These are phyloP conservation scores for Solanum virginianum DNA, from an alignment of 257 asterid species.

Conservation along the genomic window DNA sequence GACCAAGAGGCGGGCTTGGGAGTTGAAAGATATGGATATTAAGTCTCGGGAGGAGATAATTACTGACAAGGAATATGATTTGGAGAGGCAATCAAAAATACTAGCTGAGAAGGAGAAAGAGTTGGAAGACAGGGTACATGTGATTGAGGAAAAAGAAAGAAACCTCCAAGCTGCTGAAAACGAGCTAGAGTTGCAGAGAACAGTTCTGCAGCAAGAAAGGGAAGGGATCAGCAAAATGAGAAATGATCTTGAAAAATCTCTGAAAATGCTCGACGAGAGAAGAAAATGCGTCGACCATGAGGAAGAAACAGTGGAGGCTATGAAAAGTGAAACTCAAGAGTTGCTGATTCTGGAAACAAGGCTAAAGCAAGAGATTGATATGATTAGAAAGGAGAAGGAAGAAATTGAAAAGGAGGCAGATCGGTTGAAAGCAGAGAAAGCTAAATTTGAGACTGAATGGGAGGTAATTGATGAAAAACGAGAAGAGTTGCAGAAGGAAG, in stretches of 20 bases:
- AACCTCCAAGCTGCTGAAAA: slow-evolving; percentile 38
- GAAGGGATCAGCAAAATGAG: slow-evolving; percentile 36
- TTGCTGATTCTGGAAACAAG: slow-evolving; percentile 51
- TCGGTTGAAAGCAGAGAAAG: slow-evolving; percentile 62
- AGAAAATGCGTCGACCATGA: slow-evolving; percentile 35
- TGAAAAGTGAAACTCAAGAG: slow-evolving; percentile 70
- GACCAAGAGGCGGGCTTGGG: slow-evolving; percentile 69
- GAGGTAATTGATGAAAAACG: slow-evolving; percentile 85
- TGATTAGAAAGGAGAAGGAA: slow-evolving; percentile 56
- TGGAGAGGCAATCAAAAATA: slow-evolving; percentile 34
- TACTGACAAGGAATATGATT: slow-evolving; percentile 61
- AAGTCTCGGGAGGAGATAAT: slow-evolving; percentile 60
- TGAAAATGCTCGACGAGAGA: slow-evolving; percentile 53
- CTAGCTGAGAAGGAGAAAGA: slow-evolving; percentile 50
- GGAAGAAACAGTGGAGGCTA: slow-evolving; percentile 58
- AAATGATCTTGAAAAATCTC: slow-evolving; percentile 48
- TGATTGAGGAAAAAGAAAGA: slow-evolving; percentile 45
- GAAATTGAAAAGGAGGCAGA: slow-evolving; percentile 76
- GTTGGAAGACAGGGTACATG: slow-evolving; percentile 38
- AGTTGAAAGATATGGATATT: slow-evolving; percentile 79
- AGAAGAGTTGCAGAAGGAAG: slow-evolving; percentile 65
- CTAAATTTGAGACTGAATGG: slow-evolving; percentile 91
- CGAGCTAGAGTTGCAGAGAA: slow-evolving; percentile 36
- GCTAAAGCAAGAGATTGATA: slow-evolving; percentile 88
- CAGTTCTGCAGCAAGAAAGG: slow-evolving; percentile 38